Base-by-base conservation (phyloP, 306 rosid genomes). In the Quercus parvula region DNA sequence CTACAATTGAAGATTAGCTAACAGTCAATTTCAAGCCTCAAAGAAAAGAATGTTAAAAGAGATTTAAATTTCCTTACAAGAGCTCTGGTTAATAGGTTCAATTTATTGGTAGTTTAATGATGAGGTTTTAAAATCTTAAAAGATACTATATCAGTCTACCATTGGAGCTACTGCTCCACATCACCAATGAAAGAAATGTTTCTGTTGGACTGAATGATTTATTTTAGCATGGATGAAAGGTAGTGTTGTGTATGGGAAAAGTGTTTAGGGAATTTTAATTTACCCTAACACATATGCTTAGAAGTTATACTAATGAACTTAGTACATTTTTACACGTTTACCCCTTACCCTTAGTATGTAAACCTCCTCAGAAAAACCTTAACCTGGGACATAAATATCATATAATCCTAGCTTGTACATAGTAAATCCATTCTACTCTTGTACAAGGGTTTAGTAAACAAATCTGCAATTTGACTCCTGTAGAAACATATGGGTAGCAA, bases 1-100 rank as follows among this genome's bases (percentile, higher is more conserved):
- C 98, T 93, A 83, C 89, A 86, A 31, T 79, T 70, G 33, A 82
- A 82, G 73, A 84, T 31, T 78, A 77, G 68, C 69, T 70, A 70
- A 69, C 11, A 49, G 71, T 74, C 73, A 84, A 55, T 75, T 57
- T 18, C 27, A 46, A 67, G 20, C 25, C 71, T 3, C 49, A 67
- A 1, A 67, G 24, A 19, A 19, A 19, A 35, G 51, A 63, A 63
- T 6, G 15, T 4, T 27, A 12, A 6, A 63, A 33, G 30, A 12
- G 20, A 13, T 27, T 15, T 15, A 30, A 27, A 35, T 7, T 20
- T 59, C 6, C 67, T 11, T 59, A 19, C n/a, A 19, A 15, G 14
- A 67, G 24, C 22, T 33, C 8, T 67, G 6, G 72, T 67, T 18
- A 35, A 24, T 19, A 33, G 72, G 17, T 67, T 67, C 5, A 35